These are phyloP conservation scores for Rhizopogon roseolus DNA, from an alignment of 768 basidiomycete species.

Conservation along the genomic window DNA sequence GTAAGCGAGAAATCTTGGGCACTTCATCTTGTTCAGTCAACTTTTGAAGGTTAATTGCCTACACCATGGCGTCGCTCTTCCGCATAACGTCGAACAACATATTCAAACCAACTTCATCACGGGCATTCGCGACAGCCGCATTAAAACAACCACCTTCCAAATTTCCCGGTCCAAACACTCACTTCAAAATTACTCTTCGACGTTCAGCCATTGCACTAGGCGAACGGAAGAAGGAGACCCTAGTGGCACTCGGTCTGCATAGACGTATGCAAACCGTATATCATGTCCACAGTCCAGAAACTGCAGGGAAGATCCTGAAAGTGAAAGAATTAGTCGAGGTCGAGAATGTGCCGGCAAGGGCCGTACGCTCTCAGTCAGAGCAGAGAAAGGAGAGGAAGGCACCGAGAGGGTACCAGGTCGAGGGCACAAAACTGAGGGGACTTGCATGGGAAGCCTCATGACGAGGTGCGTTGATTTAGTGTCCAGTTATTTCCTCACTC, in stretches of 20 bases:
- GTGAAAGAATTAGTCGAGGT: constrained; percentile 92
- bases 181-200: constrained; percentile 85
- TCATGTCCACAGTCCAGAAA: constrained; percentile 64
- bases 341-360: constrained; percentile 67
- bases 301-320: constrained; percentile 80
- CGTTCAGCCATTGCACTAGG: constrained; percentile 86
- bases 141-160: neutral
- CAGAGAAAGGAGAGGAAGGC: constrained; percentile 65
- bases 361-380: constrained; percentile 67
- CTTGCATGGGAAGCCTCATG: constrained; percentile 4
- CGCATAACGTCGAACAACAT: neutral
- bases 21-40: too few relatives aligned
- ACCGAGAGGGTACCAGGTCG: constrained; percentile 61
- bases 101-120: constrained; percentile 6
- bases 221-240: constrained; percentile 62
- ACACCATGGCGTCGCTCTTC: constrained; percentile 12
- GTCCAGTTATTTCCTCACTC: neutral
- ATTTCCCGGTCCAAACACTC: constrained; percentile 42
- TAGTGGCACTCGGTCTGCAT: constrained; percentile 80
- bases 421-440: constrained; percentile 27
- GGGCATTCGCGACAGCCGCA: constrained; percentile 6
- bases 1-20: too few relatives aligned
- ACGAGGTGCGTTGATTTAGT: neutral
- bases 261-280: constrained; percentile 83
- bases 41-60: too few relatives aligned